Evolutionary conservation across 148 eudicot species (phyloP), one percentile per base, ranked within the genome.

Genomic region (Chenopodium quinoa): DNA sequence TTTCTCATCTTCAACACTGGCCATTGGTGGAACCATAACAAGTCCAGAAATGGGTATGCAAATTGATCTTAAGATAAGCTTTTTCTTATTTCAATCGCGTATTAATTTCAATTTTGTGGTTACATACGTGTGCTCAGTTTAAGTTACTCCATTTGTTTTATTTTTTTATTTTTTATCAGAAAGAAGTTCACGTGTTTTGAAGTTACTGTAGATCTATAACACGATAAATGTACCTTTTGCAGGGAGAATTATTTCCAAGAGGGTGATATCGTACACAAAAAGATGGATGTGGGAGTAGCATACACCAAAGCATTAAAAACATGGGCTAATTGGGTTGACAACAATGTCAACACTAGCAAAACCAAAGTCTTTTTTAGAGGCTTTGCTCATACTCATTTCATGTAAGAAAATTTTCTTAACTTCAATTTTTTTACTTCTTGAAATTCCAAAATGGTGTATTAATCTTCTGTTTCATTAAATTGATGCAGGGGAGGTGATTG

Each of bases 21-120:
- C 1, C 91, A 90, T 71, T 91, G 94, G 94, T 90, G 94, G 94
- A 91, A 87, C 81, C 92, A 84, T 66, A 83, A 88, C 29, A 91
- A 91, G 75, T 87, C 86, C 29, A 78, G 73, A 32, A 81, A 80
- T 71, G 94, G 92, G 94, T 91, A 88, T 68, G 75, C 4, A 72
- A 71, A 3, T 72, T 44, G 4, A 46, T 44, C 1, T n/a, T 56
- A 56, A 2, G 0, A 4, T 22, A 56, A 52, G 17, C 44, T 40
- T 40, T 40, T 6, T 6, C 8, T 31, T 12, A 70, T 32, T 16
- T 32, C 63, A 58, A 19, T 58, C 3, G 63, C 7, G 6, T 58
- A 14, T 58, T 4, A 4, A 14, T 58, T 19, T 58, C 63, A 50
- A 16, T 56, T n/a, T 62, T 22, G 25, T 20, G 9, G 27, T 0